These are phyloP conservation scores for Pythium folliculosum DNA, from an alignment of 352 stramenopile genomes.

Conservation along the genomic window DNA sequence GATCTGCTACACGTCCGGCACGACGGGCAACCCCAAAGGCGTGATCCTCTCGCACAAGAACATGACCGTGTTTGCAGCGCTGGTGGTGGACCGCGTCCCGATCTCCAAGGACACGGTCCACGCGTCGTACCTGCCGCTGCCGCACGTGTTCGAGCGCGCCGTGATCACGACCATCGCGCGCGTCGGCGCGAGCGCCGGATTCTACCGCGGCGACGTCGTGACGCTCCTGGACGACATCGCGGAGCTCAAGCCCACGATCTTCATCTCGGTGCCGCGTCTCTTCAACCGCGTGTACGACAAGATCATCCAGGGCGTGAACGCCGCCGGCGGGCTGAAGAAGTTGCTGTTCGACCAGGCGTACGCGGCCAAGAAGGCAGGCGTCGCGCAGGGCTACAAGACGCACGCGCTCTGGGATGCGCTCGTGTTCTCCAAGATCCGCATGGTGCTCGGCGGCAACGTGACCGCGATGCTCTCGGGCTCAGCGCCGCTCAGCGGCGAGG, in stretches of 20 bases:
- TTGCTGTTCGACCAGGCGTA: constrained; percentile 70
- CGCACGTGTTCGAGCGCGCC: constrained; percentile 96
- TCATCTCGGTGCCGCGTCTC: constrained; percentile 94
- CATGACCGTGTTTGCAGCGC: constrained; percentile 32
- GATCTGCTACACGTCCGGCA: constrained; percentile 95
- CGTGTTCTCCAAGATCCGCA: constrained; percentile 95
- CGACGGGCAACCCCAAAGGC: constrained; percentile 96
- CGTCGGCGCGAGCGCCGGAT: constrained; percentile 66
- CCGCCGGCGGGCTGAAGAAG: constrained; percentile 62
- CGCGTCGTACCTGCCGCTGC: constrained; percentile 95
- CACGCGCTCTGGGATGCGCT: constrained; percentile 93
- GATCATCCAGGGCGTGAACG: constrained; percentile 77
- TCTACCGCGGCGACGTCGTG: constrained; percentile 87
- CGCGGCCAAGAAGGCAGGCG: constrained; percentile 50
- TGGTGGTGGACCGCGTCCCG: neutral
- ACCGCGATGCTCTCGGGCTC: constrained; percentile 92
- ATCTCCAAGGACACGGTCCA: constrained; percentile 67
- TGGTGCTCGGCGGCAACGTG: constrained; percentile 89
- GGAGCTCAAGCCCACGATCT: constrained; percentile 91
- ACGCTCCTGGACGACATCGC: constrained; percentile 94
- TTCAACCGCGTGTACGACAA: constrained; percentile 98
- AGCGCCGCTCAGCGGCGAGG: constrained; percentile 89
- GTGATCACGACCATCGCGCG: constrained; percentile 82
- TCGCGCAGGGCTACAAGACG: constrained; percentile 58
- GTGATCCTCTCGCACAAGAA: constrained; percentile 93